Evolutionary conservation across 805 yeast genomes (phyloP).

Genomic region (Lipomyces kockii): DNA sequence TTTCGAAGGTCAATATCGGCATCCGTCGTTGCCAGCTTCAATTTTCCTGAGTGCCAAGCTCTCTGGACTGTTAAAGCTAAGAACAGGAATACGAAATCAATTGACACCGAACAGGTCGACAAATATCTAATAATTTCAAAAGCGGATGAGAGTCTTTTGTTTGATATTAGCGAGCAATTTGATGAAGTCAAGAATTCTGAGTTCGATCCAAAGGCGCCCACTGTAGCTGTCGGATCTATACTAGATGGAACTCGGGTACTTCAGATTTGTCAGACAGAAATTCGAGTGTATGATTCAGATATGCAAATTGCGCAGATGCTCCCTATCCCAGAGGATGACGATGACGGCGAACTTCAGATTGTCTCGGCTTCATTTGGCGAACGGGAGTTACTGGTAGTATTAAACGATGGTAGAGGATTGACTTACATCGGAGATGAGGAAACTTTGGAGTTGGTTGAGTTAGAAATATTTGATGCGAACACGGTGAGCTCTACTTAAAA

Average conservation of each 20-base stretch:
- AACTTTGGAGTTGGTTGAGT: conserved; percentile 24
- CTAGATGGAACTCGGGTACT: conserved; percentile 61
- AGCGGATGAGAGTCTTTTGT: conserved; percentile 48
- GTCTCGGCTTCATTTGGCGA: conserved; percentile 26
- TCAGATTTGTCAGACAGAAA: conserved; percentile 72
- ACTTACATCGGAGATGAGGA: conserved; percentile 17
- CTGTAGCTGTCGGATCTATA: conserved; percentile 69
- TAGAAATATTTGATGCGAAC: background rate
- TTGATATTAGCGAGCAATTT: conserved; percentile 50
- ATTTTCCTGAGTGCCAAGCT: conserved; percentile 73
- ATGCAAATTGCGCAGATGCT: conserved; percentile 55
- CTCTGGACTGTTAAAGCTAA: conserved; percentile 66
- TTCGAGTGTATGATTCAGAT: conserved; percentile 64
- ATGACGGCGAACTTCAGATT: conserved; percentile 13
- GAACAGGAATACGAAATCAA: conserved; percentile 32
- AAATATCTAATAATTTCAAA: conserved; percentile 41
- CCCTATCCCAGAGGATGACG: conserved; percentile 23
- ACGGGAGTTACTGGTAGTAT: conserved; percentile 18
- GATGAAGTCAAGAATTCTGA: conserved; percentile 63
- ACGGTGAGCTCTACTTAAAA: conserved; percentile 3
- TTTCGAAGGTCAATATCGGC: conserved; percentile 75
- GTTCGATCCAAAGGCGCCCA: conserved; percentile 65
- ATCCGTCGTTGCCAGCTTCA: conserved; percentile 62
- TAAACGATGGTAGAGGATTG: conserved; percentile 26
- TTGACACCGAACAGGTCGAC: conserved; percentile 30